Base-by-base conservation (phyloP, 352 stramenopile genomes). In the Pythium aphanidermatum region DNA sequence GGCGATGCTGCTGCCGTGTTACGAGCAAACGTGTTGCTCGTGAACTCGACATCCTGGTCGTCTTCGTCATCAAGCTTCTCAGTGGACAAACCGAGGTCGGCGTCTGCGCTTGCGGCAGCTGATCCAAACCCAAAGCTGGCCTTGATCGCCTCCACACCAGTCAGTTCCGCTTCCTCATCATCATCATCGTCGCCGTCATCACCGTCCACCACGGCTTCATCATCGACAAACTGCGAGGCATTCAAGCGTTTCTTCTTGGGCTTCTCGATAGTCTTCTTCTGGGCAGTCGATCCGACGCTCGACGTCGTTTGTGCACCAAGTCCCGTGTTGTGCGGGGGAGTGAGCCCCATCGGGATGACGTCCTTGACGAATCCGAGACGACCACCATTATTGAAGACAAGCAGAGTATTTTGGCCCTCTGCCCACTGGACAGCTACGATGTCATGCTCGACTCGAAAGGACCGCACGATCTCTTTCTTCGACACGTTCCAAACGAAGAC, bases 71-170 rank as follows among this genome's bases (percentile, higher is more conserved):
- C 63, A 0, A 60, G 9, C 4, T 10, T 26, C 24, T 63, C 53
- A 3, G 48, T 32, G 0, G 51, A 26, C n/a, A 60, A 27, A 20
- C 55, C 55, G 5, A 63, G 49, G 16, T 68, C 63, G 3, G 55
- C 60, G 3, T 59, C 31, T 1, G 36, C 35, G 5, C 53, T 42
- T 3, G 62, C 43, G 2, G 63, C 54, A 33, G 70, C 57, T 10
- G 51, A 19, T 7, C 77, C 81, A 55, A 93, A 93, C 2, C 81
- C 81, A 28, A 90, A 90, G 41, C 76, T 89, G 12, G 66, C 72
- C 40, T 93, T 93, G 54, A 93, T 93, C 1, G 74, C 75, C 24
- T 87, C 75, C 2, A 93, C 74, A 31, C 79, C 64, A 2, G 68
- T 68, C 11, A 76, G 57, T 29, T 77, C 70, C 1, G 56, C 56